A percentile compares a stretch with the other conserved stretches of the same genome.
These are phyloP conservation scores for Elsinoe necatrix DNA, from an alignment of 2,329 filamentous ascomycete species.

Conservation along the genomic window DNA sequence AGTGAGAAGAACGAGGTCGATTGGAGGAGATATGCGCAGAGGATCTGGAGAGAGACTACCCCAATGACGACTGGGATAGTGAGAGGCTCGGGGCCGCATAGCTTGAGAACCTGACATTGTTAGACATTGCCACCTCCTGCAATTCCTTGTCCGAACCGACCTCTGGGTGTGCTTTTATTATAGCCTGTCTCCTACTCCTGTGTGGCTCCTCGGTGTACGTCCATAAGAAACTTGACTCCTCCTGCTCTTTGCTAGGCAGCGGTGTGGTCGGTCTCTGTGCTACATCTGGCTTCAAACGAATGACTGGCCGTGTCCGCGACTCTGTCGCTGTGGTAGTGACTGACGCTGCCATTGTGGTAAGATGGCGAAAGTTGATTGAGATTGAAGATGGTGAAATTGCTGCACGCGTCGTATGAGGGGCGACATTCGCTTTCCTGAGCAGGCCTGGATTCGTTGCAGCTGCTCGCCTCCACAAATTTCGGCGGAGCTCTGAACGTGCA, in stretches of 20 bases:
- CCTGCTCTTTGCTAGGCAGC: conserved; percentile 24
- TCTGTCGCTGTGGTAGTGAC: conserved; percentile 11
- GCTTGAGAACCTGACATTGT: conserved; percentile 69
- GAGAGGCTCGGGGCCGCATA: conserved; percentile 90
- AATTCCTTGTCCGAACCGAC: conserved; percentile 38
- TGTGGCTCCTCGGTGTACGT: conserved; percentile 98
- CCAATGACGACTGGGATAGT: conserved; percentile 86
- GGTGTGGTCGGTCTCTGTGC: conserved; percentile 2
- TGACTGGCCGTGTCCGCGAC: neutral
- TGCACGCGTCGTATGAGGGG: neutral
- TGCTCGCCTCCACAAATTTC: conserved; percentile 5
- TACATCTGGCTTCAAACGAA: conserved; percentile 1
- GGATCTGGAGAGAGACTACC: conserved; percentile 75
- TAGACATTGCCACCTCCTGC: neutral
- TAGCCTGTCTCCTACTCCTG: conserved; percentile 77
- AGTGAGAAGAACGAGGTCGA: conserved; percentile 72
- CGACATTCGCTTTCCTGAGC: neutral
- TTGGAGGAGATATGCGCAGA: conserved; percentile 67
- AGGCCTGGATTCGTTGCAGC: neutral
- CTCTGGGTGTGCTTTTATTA: conserved; percentile 97
- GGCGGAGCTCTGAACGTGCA: neutral
- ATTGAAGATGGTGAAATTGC: neutral
- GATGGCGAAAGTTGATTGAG: neutral
- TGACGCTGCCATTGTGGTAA: neutral
- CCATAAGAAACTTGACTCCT: conserved; percentile 73